Evolutionary conservation across 2,329 filamentous ascomycete species (phyloP), one percentile per base, ranked within the genome.

Genomic region (Exophiala calicioides): DNA sequence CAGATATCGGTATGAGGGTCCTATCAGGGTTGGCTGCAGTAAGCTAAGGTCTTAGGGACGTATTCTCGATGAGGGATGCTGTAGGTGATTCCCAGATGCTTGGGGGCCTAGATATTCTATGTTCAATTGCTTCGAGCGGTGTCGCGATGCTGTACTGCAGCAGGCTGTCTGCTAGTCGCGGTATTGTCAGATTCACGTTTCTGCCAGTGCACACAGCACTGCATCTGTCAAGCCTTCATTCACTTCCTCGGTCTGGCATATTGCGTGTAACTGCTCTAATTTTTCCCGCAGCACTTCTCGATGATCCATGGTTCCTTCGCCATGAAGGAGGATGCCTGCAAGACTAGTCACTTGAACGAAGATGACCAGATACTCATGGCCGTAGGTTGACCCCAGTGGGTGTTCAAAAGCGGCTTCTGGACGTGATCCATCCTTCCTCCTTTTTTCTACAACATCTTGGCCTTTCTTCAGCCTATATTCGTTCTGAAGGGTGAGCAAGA

Each of bases 371-470:
- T 84, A 79, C 21, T 82, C 79, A 1, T 82, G 75, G 45, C 83
- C 82, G 1, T 84, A 83, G 1, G 79, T 78, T 82, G 85, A 90
- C 5, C 88, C 87, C 24, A 94, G 68, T 6, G 54, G 54, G 44
- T 52, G 44, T 8, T n/a, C 16, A 15, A 43, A 36, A 5, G 29
- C 27, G 18, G 33, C 34, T 10, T 21, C 31, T 16, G 18, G 6
- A 21, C 12, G n/a, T n/a, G 30, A 85, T 75, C 0, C 85, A 84
- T 60, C 89, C 86, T 1, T 63, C 61, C 15, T 74, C 65, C 0
- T 16, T 21, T 31, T 15, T 7, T 9, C n/a, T 7, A 9, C 16
- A 13, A 15, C 3, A 18, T n/a, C 4, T 10, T 26, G n/a, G 10
- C 26, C 24, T 15, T 10, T 21, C n/a, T n/a, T n/a, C n/a, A n/a